Evolutionary conservation across 345 rosid species (phyloP).

Genomic region (Murraya paniculata): DNA sequence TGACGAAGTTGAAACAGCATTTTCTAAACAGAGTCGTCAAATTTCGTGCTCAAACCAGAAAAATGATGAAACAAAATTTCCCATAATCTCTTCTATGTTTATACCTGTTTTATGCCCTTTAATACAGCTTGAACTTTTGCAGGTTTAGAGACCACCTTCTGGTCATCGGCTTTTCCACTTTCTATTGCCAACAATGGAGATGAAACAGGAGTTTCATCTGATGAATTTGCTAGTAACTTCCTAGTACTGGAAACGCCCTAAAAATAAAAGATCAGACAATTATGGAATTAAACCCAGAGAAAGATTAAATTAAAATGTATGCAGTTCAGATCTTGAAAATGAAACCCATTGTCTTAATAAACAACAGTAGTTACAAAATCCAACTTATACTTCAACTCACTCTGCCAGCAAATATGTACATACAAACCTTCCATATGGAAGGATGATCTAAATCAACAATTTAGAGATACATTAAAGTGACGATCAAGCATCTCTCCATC

Average conservation of each 20-base stretch:
- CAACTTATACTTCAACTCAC: neutral
- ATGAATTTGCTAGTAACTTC: slow-evolving; percentile 43
- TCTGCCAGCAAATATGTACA: neutral
- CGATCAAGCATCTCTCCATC: neutral
- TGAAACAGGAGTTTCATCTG: slow-evolving; percentile 62
- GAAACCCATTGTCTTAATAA: neutral
- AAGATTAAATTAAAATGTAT: neutral
- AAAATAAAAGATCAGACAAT: slow-evolving; percentile 9
- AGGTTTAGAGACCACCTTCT: slow-evolving; percentile 58
- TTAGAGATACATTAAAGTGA: neutral
- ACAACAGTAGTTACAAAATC: neutral
- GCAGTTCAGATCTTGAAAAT: neutral
- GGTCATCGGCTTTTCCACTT: slow-evolving; percentile 61
- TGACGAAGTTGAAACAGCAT: neutral
- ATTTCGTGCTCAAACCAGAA: neutral
- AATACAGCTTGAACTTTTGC: slow-evolving; percentile 74
- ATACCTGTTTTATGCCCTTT: slow-evolving; percentile 87
- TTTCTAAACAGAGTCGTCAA: neutral
- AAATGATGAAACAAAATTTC: neutral
- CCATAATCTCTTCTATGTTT: neutral
- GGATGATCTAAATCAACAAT: neutral
- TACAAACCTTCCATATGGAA: neutral
- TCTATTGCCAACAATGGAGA: slow-evolving; percentile 64
- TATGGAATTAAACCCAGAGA: neutral
- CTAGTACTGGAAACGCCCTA: slow-evolving; percentile 81